Conservation (phyloP, 768 basidiomycete species). For the Fomitopsis serialis region DNA sequence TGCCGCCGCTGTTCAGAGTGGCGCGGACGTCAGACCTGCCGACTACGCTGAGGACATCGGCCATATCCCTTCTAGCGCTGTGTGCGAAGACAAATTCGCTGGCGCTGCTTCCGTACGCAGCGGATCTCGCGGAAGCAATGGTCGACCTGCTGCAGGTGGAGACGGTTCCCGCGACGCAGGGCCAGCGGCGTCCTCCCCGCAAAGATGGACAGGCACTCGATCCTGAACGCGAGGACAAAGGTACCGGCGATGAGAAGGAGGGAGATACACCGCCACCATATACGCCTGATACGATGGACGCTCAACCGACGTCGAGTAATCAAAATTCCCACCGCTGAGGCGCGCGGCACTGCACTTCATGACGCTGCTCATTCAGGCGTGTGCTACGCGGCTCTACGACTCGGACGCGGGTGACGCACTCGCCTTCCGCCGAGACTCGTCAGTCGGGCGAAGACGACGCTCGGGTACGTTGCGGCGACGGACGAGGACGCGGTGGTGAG, state of each 20-base stretch:
- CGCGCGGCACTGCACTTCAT: conserved; percentile 87
- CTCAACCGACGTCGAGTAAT: conserved; percentile 50
- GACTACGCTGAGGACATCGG: conserved; percentile 65
- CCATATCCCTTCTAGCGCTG: conserved; percentile 66
- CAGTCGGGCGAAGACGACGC: conserved; percentile 48
- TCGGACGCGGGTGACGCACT: conserved; percentile 18
- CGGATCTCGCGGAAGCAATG: conserved; percentile 61
- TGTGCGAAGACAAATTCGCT: conserved; percentile 61
- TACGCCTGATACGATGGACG: conserved; percentile 37
- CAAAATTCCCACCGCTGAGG: conserved; percentile 75
- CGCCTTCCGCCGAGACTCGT: conserved; percentile 34
- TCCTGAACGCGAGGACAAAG: background rate
- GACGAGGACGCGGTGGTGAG: conserved; percentile 71
- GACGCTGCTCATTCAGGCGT: conserved; percentile 58
- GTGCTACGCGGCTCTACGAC: conserved; percentile 47
- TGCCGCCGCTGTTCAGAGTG: conserved; percentile 66
- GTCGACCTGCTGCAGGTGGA: conserved; percentile 75
- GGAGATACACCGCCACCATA: conserved; percentile 1
- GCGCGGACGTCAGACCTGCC: conserved; percentile 60
- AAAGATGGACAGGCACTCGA: background rate
- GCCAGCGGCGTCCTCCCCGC: conserved; percentile 2
- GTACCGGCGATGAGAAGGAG: conserved; percentile 4
- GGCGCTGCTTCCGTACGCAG: conserved; percentile 56
- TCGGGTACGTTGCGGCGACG: conserved; percentile 63
- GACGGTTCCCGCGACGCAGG: conserved; percentile 29